These are phyloP conservation scores for Acacia concinna DNA, from an alignment of 331 rosid genomes.

Conservation along the genomic window DNA sequence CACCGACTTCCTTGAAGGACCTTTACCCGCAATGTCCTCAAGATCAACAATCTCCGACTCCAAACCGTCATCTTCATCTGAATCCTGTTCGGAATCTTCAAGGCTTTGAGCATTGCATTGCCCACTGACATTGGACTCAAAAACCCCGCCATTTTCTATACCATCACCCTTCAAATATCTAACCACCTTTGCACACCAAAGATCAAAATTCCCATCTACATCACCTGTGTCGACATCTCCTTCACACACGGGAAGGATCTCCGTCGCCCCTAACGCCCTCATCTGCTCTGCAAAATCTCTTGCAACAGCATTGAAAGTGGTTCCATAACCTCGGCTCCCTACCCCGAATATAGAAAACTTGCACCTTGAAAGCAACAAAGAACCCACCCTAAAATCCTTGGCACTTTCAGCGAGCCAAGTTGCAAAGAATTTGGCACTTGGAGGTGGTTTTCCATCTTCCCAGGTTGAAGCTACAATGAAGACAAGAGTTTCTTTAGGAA, in stretches of 20 bases:
- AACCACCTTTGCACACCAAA: constrained; percentile 65
- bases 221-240: constrained; percentile 75
- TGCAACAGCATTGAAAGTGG: constrained; percentile 66
- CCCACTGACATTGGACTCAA: constrained; percentile 30
- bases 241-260: constrained; percentile 65
- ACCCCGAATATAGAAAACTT: constrained; percentile 76
- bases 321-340: constrained; percentile 78
- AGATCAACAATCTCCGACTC: constrained; percentile 78
- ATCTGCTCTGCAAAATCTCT: constrained; percentile 54
- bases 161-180: constrained; percentile 49
- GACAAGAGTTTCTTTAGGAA: constrained; percentile 63
- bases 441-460: constrained; percentile 82
- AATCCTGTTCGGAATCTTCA: constrained; percentile 46
- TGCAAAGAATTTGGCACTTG: constrained; percentile 58
- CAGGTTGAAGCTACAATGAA: constrained; percentile 83
- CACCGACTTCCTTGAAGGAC: constrained; percentile 58
- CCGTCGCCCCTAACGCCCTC: constrained; percentile 71
- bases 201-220: constrained; percentile 57
- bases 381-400: constrained; percentile 81
- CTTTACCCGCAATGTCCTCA: constrained; percentile 96
- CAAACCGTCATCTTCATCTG: constrained; percentile 44
- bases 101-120: constrained; percentile 36
- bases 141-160: constrained; percentile 42
- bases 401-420: constrained; percentile 86
- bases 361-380: constrained; percentile 63